A percentile compares a stretch with the other conserved stretches of the same genome.
Conservation (phyloP, 148 eudicot species). For the Persicaria maculosa region DNA sequence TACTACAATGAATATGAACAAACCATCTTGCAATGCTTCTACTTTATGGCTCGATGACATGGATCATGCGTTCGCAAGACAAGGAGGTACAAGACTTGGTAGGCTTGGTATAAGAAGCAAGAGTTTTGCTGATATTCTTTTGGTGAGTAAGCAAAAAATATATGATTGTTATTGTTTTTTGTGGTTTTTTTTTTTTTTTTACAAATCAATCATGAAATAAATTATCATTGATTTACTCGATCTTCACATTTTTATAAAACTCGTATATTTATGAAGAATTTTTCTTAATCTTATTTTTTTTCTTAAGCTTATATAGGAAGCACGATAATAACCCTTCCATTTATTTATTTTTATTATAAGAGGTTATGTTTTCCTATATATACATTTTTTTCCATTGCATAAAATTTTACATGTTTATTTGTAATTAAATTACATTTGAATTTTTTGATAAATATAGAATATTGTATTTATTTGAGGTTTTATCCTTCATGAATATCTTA, state of each 20-base stretch:
- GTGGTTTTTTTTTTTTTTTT: neutral
- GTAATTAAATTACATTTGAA: too few species aligned
- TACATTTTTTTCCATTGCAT: too few species aligned
- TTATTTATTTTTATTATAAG: too few species aligned
- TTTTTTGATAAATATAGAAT: too few species aligned
- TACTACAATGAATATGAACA: conserved; percentile 21
- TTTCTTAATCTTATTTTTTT: too few species aligned
- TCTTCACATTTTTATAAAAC: neutral
- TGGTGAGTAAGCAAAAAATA: conserved; percentile 29
- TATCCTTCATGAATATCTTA: too few species aligned
- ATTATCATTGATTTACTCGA: neutral
- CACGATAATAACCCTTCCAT: too few species aligned
- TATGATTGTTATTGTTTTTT: neutral
- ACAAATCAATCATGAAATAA: neutral
- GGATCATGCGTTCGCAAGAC: conserved; percentile 20
- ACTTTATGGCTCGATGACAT: conserved; percentile 26
- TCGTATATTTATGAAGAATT: neutral
- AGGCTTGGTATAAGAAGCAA: conserved; percentile 52
- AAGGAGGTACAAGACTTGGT: conserved; percentile 31
- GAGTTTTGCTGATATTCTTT: conserved; percentile 66
- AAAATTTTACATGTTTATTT: too few species aligned
- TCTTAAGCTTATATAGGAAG: too few species aligned
- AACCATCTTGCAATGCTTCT: conserved; percentile 28
- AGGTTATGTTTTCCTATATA: too few species aligned
- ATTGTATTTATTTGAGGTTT: too few species aligned